Percentiles rank a stretch among this genome's conserved stretches.
phyloP scores from a whole-genome alignment of 1,139 yeast species.

The Blastobotrys petasosporus region DNA sequence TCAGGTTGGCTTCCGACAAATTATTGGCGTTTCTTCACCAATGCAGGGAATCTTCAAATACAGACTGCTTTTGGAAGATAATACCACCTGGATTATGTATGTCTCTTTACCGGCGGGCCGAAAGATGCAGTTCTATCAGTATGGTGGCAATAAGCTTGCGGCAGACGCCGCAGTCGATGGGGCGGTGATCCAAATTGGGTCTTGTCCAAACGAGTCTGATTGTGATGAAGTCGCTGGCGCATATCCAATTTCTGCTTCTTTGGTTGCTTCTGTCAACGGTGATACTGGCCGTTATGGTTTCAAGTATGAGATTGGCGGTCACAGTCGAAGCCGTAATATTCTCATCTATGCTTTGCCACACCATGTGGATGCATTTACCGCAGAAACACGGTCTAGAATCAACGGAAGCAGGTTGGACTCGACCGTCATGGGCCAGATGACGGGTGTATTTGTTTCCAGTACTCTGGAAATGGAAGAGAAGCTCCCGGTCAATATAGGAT shows the following conservation, averaged over 20 bases:
- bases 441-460: conserved; percentile 49
- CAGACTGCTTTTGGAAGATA: conserved; percentile 39
- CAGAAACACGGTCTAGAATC: conserved; percentile 5
- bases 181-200: conserved; percentile 51
- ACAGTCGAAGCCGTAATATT: conserved; percentile 47
- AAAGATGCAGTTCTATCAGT: conserved; percentile 37
- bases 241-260: conserved; percentile 42
- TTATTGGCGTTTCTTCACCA: conserved; percentile 15
- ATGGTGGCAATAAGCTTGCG: conserved; percentile 42
- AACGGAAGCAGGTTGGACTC: conserved; percentile 50
- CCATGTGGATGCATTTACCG: conserved; percentile 48
- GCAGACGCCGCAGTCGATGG: conserved; percentile 39
- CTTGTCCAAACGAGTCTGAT: conserved; percentile 42
- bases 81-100: conserved; percentile 54
- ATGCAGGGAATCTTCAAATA: conserved; percentile 39
- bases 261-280: conserved; percentile 38
- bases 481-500: conserved; percentile 45
- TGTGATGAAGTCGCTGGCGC: conserved; percentile 58
- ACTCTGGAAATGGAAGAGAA: conserved; percentile 48
- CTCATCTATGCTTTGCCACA: conserved; percentile 70
- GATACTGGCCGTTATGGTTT: conserved; percentile 46
- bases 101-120: conserved; percentile 43
- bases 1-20: conserved; percentile 47
- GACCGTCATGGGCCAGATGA: conserved; percentile 62
- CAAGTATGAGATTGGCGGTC: conserved; percentile 48